Percentiles rank a stretch among this genome's conserved stretches.
Conservation (phyloP, 305 asterid genomes). For the Fraxinus floribunda region DNA sequence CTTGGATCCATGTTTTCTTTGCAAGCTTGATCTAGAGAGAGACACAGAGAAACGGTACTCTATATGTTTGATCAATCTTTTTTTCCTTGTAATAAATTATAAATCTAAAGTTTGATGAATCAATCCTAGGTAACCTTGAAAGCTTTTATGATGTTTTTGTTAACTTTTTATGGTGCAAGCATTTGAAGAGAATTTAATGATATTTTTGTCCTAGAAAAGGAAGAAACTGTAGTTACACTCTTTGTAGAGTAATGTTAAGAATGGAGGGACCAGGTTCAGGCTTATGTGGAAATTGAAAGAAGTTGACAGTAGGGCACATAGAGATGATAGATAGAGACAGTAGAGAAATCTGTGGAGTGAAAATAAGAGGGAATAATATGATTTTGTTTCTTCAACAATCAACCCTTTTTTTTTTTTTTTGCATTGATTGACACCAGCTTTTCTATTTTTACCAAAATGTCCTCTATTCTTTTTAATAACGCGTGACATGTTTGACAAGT, state of each 20-base stretch:
- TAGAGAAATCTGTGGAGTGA: not conserved
- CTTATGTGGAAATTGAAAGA: constrained; percentile 50
- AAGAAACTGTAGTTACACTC: constrained; percentile 29
- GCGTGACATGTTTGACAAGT: too few relatives aligned
- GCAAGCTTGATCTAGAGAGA: not conserved
- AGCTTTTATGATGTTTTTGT: not conserved
- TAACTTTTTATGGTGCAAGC: not conserved
- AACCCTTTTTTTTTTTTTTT: constrained; percentile 10
- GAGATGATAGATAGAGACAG: constrained; percentile 41
- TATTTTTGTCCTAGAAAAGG: constrained; percentile 32
- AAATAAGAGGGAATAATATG: constrained; percentile 37
- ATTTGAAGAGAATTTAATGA: constrained; percentile 24
- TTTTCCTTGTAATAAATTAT: not conserved
- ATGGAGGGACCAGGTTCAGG: constrained; percentile 40
- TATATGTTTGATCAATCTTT: not conserved
- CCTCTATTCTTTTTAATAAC: constrained; percentile 4
- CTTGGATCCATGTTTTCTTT: constrained; percentile 30
- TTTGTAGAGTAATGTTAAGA: not conserved
- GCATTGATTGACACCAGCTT: constrained; percentile 44
- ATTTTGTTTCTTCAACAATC: constrained; percentile 43
- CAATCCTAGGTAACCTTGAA: not conserved
- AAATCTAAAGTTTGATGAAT: not conserved
- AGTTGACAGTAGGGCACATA: constrained; percentile 13
- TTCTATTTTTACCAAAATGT: constrained; percentile 24
- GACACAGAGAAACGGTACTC: not conserved